Percentiles rank a stretch among this genome's conserved stretches.
Evolutionary conservation across 176 grass and related monocot genomes (phyloP).

Genomic region (Stipa capillata): DNA sequence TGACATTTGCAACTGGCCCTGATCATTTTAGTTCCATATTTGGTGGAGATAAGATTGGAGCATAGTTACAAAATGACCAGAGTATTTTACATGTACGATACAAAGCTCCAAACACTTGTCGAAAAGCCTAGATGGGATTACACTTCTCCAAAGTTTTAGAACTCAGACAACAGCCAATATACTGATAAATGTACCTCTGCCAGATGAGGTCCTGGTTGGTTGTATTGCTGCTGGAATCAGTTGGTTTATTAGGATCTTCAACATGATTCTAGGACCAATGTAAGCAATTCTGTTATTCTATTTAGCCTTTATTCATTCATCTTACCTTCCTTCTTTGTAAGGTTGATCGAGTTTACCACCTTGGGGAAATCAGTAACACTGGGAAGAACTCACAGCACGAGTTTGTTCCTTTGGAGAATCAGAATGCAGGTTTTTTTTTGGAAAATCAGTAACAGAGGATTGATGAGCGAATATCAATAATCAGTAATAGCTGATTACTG

Average conservation of each 20-base stretch:
- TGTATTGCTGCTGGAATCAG: background rate
- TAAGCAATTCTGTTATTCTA: background rate
- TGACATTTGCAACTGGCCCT: background rate
- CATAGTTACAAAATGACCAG: too few relatives aligned
- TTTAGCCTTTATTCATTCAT: constrained; percentile 9
- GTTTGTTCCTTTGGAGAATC: constrained; percentile 17
- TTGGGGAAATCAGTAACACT: constrained; percentile 37
- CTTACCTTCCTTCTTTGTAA: constrained; percentile 37
- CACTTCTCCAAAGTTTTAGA: too few relatives aligned
- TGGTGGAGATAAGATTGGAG: too few relatives aligned
- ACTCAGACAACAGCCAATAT: too few relatives aligned
- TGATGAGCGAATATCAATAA: background rate
- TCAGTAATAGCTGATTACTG: background rate
- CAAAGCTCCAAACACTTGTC: too few relatives aligned
- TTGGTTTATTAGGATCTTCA: constrained; percentile 1
- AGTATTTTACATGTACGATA: too few relatives aligned
- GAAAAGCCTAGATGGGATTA: too few relatives aligned
- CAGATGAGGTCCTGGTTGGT: constrained; percentile 5
- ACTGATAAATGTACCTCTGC: background rate
- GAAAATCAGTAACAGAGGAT: background rate
- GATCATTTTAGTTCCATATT: too few relatives aligned
- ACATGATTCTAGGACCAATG: background rate
- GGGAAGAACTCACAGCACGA: constrained; percentile 16
- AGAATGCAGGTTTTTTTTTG: constrained; percentile 45
- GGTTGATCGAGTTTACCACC: constrained; percentile 76